Evolutionary conservation across 345 rosid species (phyloP).

Genomic region (Laguncularia racemosa): DNA sequence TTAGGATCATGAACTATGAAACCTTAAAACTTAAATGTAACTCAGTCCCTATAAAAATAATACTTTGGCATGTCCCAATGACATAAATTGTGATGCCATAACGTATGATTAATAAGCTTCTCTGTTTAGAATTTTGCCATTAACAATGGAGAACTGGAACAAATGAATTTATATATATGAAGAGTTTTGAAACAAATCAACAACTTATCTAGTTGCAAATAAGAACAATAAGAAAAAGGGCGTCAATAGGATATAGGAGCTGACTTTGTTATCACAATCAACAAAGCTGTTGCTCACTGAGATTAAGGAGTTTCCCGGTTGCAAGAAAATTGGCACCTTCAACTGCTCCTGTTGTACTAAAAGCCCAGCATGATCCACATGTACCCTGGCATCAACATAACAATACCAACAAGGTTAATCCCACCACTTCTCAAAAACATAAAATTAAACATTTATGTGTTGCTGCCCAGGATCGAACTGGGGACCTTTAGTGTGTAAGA

Average conservation of each 20-base stretch:
- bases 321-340: slow-evolving; percentile 81
- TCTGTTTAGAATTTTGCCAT: too few species aligned
- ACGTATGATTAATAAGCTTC: too few species aligned
- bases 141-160: too few species aligned
- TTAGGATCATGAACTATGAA: too few species aligned
- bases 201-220: background rate
- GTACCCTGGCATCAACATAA: slow-evolving; percentile 38
- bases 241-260: background rate
- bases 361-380: slow-evolving; percentile 97
- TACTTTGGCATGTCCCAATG: too few species aligned
- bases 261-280: slow-evolving; percentile 66
- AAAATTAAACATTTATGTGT: too few species aligned
- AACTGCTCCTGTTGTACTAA: slow-evolving; percentile 78
- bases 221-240: background rate
- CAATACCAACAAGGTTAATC: background rate
- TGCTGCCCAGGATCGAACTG: slow-evolving; percentile 51
- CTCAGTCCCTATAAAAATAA: too few species aligned
- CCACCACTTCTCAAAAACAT: too few species aligned
- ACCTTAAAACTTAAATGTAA: too few species aligned
- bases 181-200: too few species aligned
- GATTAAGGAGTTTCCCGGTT: slow-evolving; percentile 73
- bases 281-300: slow-evolving; percentile 94
- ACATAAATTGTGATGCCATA: too few species aligned
- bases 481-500: slow-evolving; percentile 32
- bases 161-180: background rate